Evolutionary conservation across 495 filamentous ascomycete genomes (phyloP).

Genomic region (Podospora sp.): DNA sequence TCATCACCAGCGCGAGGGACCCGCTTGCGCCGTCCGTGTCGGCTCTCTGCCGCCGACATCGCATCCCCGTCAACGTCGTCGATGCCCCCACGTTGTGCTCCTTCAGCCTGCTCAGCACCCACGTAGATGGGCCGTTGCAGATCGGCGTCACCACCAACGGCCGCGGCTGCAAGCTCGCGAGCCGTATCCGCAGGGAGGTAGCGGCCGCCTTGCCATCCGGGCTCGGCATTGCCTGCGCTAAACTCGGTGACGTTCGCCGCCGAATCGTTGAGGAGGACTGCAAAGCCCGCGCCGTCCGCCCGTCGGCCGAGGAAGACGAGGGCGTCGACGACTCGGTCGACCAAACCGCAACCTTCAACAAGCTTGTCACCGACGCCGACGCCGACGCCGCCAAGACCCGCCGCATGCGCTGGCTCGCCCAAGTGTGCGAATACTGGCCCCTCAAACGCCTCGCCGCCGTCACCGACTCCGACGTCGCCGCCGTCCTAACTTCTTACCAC

Average conservation of each 20-base stretch:
- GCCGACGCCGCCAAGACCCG: slow-evolving; percentile 73
- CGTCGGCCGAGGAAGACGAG: slow-evolving; percentile 49
- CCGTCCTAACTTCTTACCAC: slow-evolving; percentile 68
- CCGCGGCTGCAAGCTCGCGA: slow-evolving; percentile 90
- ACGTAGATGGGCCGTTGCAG: slow-evolving; percentile 89
- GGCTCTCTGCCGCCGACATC: slow-evolving; percentile 69
- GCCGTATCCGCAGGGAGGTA: slow-evolving; percentile 87
- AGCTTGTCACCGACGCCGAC: slow-evolving; percentile 72
- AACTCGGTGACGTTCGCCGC: slow-evolving; percentile 74
- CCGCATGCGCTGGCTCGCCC: slow-evolving; percentile 87
- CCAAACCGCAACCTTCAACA: slow-evolving; percentile 88
- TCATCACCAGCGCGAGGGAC: slow-evolving; percentile 66
- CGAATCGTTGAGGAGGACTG: slow-evolving; percentile 69
- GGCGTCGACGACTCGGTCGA: slow-evolving; percentile 82
- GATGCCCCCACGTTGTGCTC: slow-evolving; percentile 88
- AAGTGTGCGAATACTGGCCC: slow-evolving; percentile 99
- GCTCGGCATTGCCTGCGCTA: slow-evolving; percentile 80
- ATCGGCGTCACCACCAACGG: slow-evolving; percentile 96
- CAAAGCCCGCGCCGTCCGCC: slow-evolving; percentile 42
- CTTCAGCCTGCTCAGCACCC: slow-evolving; percentile 85
- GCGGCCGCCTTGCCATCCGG: slow-evolving; percentile 73
- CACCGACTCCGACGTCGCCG: slow-evolving; percentile 76
- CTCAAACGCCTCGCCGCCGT: slow-evolving; percentile 77
- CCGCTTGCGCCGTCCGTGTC: slow-evolving; percentile 67
- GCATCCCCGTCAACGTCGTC: slow-evolving; percentile 91